A percentile compares a stretch with the other conserved stretches of the same genome.
Conservation (phyloP, 306 rosid species). For the Dicorynia guianensis region DNA sequence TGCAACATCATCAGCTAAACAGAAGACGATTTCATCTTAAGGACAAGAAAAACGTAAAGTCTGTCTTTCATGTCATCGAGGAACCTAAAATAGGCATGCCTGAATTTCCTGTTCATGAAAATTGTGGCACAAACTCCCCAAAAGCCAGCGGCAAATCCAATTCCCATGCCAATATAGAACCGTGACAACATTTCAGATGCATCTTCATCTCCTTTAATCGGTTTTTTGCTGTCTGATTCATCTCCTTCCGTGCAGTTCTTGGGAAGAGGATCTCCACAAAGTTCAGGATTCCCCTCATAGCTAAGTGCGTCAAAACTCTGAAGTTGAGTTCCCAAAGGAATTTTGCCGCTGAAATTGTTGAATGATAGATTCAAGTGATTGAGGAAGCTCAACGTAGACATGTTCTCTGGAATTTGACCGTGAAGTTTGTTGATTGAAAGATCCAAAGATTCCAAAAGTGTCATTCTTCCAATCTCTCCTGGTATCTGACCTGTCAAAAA, state of each 20-base stretch:
- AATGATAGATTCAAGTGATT: slow-evolving; percentile 29
- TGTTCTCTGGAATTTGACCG: slow-evolving; percentile 31
- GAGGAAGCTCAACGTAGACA: slow-evolving; percentile 9
- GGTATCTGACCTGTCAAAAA: slow-evolving; percentile 34
- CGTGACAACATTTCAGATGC: background rate
- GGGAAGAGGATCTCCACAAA: too few species aligned
- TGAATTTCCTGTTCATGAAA: background rate
- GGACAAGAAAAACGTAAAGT: background rate
- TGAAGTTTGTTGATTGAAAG: slow-evolving; percentile 26
- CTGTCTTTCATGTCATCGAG: too few species aligned
- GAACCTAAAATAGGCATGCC: slow-evolving; percentile 1
- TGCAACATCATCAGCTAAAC: too few species aligned
- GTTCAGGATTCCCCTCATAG: background rate
- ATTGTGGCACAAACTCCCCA: slow-evolving; percentile 19
- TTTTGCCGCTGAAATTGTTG: too few species aligned
- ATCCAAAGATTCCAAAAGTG: slow-evolving; percentile 23
- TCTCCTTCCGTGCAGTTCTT: background rate
- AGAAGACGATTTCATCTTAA: background rate
- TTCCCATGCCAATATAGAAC: background rate
- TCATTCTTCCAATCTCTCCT: background rate
- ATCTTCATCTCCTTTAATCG: background rate
- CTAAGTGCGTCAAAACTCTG: slow-evolving; percentile 3
- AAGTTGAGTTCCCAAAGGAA: slow-evolving; percentile 31
- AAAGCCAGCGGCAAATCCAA: slow-evolving; percentile 18
- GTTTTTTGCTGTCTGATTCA: too few species aligned